phyloP scores from a whole-genome alignment of 805 yeast species.

The Komagataella mondaviorum region DNA sequence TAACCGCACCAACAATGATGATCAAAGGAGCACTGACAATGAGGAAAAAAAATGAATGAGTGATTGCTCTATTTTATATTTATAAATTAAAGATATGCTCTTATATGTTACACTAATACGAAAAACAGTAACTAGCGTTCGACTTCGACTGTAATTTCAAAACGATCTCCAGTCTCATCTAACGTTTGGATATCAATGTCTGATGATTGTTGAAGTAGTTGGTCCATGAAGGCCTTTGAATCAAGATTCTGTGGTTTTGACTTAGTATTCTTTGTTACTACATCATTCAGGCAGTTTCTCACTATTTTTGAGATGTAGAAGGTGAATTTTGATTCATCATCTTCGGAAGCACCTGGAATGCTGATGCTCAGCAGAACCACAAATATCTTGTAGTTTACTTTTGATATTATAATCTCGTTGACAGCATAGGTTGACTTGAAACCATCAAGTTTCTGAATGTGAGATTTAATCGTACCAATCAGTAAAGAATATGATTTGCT shows the following conservation, averaged over 20 bases:
- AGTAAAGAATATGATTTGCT: slow-evolving; percentile 23
- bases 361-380: slow-evolving; percentile 40
- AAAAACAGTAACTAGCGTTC: not conserved
- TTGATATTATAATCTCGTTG: slow-evolving; percentile 37
- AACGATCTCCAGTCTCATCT: not conserved
- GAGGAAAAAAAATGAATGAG: not conserved
- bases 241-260: not conserved
- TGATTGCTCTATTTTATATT: too few species aligned
- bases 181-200: not conserved
- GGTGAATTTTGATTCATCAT: slow-evolving; percentile 48
- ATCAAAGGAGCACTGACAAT: not conserved
- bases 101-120: not conserved
- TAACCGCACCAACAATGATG: not conserved
- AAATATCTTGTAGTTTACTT: slow-evolving; percentile 47
- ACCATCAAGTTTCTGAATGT: slow-evolving; percentile 31
- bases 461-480: slow-evolving; percentile 25
- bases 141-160: not conserved
- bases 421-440: slow-evolving; percentile 38
- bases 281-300: not conserved
- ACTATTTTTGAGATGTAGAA: slow-evolving; percentile 29
- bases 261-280: not conserved
- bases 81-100: not conserved
- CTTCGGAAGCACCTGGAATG: slow-evolving; percentile 61
- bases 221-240: not conserved
- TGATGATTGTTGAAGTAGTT: not conserved